Evolutionary conservation across 208 protist species (phyloP), one percentile per base, ranked within the genome.

Genomic region (Leishmania martiniquensis): DNA sequence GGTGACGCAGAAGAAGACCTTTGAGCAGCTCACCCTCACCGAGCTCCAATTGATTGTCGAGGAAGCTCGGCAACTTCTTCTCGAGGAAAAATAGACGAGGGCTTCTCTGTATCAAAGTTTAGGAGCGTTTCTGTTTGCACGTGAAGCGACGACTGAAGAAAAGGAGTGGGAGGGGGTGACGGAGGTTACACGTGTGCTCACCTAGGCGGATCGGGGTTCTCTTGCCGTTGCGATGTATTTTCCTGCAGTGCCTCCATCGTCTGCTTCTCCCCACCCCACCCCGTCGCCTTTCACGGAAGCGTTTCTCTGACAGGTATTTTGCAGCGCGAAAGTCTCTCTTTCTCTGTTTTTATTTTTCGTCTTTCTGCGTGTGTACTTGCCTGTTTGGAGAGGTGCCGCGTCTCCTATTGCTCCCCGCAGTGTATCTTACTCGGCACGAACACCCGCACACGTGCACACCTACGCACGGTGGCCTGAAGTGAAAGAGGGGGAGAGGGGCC

Each of bases 11-110:
- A 75, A 85, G 34, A 92, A 89, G 62, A 42, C 82, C 6, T 96
- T 94, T 83, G 90, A 93, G 13, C 57, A 89, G 29, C 84, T 96
- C 34, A 89, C 88, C 2, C 77, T 91, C 29, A 68, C 77, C 13
- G 87, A 96, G 79, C 80, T 96, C 32, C 82, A 87, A 55, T 79
- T 83, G 39, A 89, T 96, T 75, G 89, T 96, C 4, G 85, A 91
- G 57, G 87, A 94, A 76, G 87, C 90, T 34, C 84, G 92, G 0
- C 65, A 74, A 55, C 72, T 88, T 0, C 47, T 83, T 4, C 60
- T 20, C 0, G 76, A 80, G 47, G 51, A 37, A 0, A 37, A 6
- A 17, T 60, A 37, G 4, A 37, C 25, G 1, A 10, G 22, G 5
- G 20, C 4, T 22, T 45, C 1, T 32, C n/a, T 55, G 68, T 32